Evolutionary conservation across 805 yeast genomes (phyloP).

Genomic region (Candida verbasci): DNA sequence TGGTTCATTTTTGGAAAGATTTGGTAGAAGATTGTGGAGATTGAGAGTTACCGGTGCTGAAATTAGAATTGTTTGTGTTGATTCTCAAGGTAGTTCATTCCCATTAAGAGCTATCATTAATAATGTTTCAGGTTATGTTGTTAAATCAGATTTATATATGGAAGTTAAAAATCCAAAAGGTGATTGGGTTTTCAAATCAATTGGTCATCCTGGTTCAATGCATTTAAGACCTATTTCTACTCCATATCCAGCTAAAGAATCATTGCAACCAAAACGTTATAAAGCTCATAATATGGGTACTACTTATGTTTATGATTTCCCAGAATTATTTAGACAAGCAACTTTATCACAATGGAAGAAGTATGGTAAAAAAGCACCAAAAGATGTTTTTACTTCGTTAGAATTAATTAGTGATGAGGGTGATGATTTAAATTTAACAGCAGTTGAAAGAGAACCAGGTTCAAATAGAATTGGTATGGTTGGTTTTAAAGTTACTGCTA

Average conservation of each 20-base stretch:
- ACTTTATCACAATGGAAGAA: constrained; percentile 80
- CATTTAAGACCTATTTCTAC: constrained; percentile 93
- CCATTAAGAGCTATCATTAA: constrained; percentile 96
- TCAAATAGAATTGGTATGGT: constrained; percentile 97
- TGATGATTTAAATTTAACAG: constrained; percentile 59
- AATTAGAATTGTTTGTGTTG: constrained; percentile 91
- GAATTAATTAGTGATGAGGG: constrained; percentile 85
- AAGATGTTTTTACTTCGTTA: constrained; percentile 68
- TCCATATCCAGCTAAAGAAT: constrained; percentile 96
- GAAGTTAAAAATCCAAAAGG: constrained; percentile 90
- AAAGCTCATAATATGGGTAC: constrained; percentile 98
- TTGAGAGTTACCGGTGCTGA: constrained; percentile 96
- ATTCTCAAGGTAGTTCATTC: constrained; percentile 82
- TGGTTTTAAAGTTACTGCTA: constrained; percentile 84
- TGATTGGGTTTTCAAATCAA: constrained; percentile 95
- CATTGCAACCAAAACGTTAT: constrained; percentile 97
- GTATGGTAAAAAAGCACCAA: constrained; percentile 59
- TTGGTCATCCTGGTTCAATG: constrained; percentile 95
- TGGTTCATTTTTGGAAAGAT: constrained; percentile 96
- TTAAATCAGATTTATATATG: constrained; percentile 89
- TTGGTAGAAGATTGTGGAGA: constrained; percentile 96
- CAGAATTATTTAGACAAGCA: constrained; percentile 95
- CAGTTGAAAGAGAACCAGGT: constrained; percentile 93
- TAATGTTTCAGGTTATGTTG: constrained; percentile 96
- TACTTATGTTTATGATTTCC: constrained; percentile 97